These are phyloP conservation scores for Luffa acutangula DNA, from an alignment of 306 rosid genomes.

Conservation along the genomic window DNA sequence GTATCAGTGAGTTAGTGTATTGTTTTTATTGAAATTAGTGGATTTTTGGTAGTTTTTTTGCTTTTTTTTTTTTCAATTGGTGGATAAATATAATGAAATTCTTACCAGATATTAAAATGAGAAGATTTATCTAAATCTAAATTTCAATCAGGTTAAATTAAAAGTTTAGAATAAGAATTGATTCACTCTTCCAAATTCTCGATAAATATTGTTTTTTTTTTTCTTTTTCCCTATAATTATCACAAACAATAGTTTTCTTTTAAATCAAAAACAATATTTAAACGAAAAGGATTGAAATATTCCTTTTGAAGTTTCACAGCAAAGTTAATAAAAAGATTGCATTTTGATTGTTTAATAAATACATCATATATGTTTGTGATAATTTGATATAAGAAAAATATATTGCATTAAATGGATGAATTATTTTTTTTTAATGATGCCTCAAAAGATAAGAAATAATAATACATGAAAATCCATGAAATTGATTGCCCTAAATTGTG, in stretches of 20 bases:
- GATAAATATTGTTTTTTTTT: not conserved
- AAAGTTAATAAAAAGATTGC: not conserved
- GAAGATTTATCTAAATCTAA: not conserved
- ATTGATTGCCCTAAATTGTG: not conserved
- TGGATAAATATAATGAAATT: not conserved
- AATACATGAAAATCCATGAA: conserved; percentile 3
- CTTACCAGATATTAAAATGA: not conserved
- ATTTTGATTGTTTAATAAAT: conserved; percentile 4
- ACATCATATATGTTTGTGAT: not conserved
- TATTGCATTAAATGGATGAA: not conserved
- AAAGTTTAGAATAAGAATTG: not conserved
- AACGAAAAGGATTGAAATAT: not conserved
- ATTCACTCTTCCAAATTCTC: not conserved
- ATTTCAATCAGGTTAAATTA: not conserved
- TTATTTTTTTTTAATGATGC: not conserved
- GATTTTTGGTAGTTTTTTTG: too few species aligned
- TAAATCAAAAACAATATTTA: not conserved
- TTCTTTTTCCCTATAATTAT: not conserved
- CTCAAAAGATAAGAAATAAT: not conserved
- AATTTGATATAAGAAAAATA: not conserved
- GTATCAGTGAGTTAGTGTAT: too few species aligned
- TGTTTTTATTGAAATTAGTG: too few species aligned
- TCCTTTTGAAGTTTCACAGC: not conserved
- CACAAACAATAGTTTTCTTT: not conserved
- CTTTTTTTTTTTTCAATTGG: too few species aligned